A percentile compares a stretch with the other conserved stretches of the same genome.
These are phyloP conservation scores for Leishmania major DNA, from an alignment of 208 protist genomes.

Conservation along the genomic window DNA sequence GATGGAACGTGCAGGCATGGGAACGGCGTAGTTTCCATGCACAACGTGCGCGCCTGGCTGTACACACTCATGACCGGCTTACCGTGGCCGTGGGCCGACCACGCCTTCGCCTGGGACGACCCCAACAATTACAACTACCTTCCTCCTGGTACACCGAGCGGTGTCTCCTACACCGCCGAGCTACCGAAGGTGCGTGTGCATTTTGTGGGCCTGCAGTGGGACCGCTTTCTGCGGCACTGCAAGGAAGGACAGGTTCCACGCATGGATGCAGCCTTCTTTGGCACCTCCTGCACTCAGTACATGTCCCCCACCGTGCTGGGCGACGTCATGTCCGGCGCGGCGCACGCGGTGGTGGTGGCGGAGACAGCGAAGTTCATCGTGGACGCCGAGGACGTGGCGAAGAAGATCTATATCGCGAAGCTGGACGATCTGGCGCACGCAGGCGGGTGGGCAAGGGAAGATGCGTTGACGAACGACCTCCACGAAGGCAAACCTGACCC, in stretches of 20 bases:
- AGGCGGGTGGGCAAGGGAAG: conserved; percentile 51
- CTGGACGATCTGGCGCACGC: conserved; percentile 50
- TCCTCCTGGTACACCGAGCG: conserved; percentile 66
- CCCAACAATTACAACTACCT: conserved; percentile 83
- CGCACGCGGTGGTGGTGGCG: conserved; percentile 66
- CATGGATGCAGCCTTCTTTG: conserved; percentile 85
- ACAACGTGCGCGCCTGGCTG: conserved; percentile 90
- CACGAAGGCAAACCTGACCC: conserved; percentile 63
- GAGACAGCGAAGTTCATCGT: conserved; percentile 94
- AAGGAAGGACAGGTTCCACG: conserved; percentile 28
- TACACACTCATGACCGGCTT: conserved; percentile 84
- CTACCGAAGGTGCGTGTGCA: conserved; percentile 76
- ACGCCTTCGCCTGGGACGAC: conserved; percentile 91
- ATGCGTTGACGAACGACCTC: conserved; percentile 40
- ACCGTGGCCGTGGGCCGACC: conserved; percentile 86
- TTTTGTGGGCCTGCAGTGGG: conserved; percentile 79
- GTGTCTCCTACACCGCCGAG: conserved; percentile 46
- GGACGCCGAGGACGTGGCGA: conserved; percentile 76
- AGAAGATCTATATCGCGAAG: conserved; percentile 72
- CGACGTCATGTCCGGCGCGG: conserved; percentile 35
- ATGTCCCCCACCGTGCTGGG: conserved; percentile 58
- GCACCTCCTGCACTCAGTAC: conserved; percentile 75
- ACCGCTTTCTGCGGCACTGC: conserved; percentile 61
- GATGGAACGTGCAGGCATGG: conserved; percentile 91
- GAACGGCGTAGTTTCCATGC: conserved; percentile 88